Evolutionary conservation across 805 yeast genomes (phyloP), one percentile per base, ranked within the genome.

Genomic region (Pichia eremophila): DNA sequence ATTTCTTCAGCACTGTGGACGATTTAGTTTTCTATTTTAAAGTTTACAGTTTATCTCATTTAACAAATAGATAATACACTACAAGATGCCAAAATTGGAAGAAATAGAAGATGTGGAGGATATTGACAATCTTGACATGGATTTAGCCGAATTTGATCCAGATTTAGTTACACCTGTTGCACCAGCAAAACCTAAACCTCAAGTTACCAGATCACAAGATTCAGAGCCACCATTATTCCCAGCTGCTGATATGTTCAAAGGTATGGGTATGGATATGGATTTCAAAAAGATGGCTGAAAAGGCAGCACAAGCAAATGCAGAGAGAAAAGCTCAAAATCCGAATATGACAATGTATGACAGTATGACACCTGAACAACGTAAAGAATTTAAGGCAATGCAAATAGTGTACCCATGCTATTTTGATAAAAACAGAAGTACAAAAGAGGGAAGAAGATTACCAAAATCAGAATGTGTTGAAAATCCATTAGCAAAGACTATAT

Each of bases 101-200:
- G 90, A 84, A 56, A 79, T 85, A 49, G 72, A 70, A 48, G 89
- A 83, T 62, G 85, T 79, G 59, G 95, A 86, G 54, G 90, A 83
- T 57, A 80, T 91, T 66, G 97, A 90, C 39, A 82, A 89, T 68
- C 72, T 88, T 80, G 96, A 91, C 58, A 83, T 87, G 85, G 96
- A 90, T 66, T 71, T 90, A 28, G 95, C 95, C 4, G 95, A 91
- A 68, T 84, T 88, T 53, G 97, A 89, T 65, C 89, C 83, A 25
- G 64, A 67, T 38, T 66, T 84, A 52, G 73, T 64, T 39, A 82
- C 91, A 0, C 85, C 91, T 8, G 66, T 83, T 22, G 90, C 90
- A 1, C 88, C 89, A 19, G 67, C 66, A 43, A 72, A 75, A 55
- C 75, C 81, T 22, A 73, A 74, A 52, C 84, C 87, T 36, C 65